Evolutionary conservation across 768 basidiomycete genomes (phyloP).

Genomic region (Suillus bovinus): DNA sequence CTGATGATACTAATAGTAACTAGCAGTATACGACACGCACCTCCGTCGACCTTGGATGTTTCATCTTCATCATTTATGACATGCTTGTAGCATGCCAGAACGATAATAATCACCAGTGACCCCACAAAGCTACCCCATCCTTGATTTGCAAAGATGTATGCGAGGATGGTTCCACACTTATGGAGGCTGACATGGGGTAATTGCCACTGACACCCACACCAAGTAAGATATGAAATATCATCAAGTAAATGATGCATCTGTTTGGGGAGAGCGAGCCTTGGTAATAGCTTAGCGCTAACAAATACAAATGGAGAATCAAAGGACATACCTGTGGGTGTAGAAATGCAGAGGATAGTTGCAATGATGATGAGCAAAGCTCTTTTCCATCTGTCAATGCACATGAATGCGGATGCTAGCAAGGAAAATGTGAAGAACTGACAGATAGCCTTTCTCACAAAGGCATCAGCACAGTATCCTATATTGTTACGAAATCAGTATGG

Average conservation of each 20-base stretch:
- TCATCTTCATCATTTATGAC: slow-evolving; percentile 60
- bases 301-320: background rate
- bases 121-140: slow-evolving; percentile 77
- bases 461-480: slow-evolving; percentile 63
- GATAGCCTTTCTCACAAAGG: slow-evolving; percentile 67
- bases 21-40: slow-evolving; percentile 37
- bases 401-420: slow-evolving; percentile 7
- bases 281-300: background rate
- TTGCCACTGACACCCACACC: slow-evolving; percentile 81
- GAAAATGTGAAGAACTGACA: slow-evolving; percentile 38
- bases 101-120: slow-evolving; percentile 60
- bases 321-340: slow-evolving; percentile 57
- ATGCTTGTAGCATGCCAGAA: slow-evolving; percentile 61
- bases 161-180: slow-evolving; percentile 72
- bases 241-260: slow-evolving; percentile 59
- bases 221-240: slow-evolving; percentile 69
- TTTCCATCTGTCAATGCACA: slow-evolving; percentile 54
- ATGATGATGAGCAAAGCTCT: slow-evolving; percentile 79
- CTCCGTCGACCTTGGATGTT: slow-evolving; percentile 68
- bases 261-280: slow-evolving; percentile 51
- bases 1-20: no score
- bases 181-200: slow-evolving; percentile 76
- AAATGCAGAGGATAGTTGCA: slow-evolving; percentile 69
- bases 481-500: background rate
- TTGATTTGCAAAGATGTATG: slow-evolving; percentile 76